phyloP scores from a whole-genome alignment of 192 early-diverging fungal genomes.

The Spizellomyces sp. region DNA sequence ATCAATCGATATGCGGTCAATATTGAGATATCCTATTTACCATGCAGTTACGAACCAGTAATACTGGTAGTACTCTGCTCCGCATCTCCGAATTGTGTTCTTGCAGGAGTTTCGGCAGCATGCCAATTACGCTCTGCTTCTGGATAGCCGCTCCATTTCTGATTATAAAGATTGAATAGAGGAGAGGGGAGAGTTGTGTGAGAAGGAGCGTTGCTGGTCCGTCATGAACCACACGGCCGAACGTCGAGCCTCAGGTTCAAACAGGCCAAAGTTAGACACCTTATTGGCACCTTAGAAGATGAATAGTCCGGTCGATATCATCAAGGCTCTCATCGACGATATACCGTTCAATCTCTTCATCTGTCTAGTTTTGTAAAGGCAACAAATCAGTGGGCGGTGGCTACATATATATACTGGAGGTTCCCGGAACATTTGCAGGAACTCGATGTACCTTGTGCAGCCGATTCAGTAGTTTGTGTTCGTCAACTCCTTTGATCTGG shows the following conservation, averaged over 20 bases:
- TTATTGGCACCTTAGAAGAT: constrained; percentile 36
- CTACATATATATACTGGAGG: neutral
- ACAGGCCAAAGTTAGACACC: constrained; percentile 16
- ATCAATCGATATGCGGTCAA: neutral
- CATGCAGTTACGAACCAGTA: constrained; percentile 19
- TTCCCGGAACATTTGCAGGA: neutral
- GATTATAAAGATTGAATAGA: too few species aligned
- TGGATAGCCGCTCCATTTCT: constrained; percentile 44
- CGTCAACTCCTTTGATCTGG: constrained; percentile 53
- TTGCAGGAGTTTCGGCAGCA: constrained; percentile 32
- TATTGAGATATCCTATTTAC: too few species aligned
- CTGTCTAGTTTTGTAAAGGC: constrained; percentile 33
- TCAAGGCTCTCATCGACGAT: constrained; percentile 43
- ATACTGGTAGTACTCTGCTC: constrained; percentile 33
- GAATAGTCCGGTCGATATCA: constrained; percentile 45
- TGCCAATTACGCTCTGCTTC: constrained; percentile 38
- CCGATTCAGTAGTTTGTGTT: constrained; percentile 43
- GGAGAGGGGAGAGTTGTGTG: too few species aligned
- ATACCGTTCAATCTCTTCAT: constrained; percentile 49
- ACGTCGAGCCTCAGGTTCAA: neutral
- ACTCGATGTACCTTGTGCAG: constrained; percentile 39
- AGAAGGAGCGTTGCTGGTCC: too few species aligned
- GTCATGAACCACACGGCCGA: neutral
- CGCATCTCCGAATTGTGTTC: constrained; percentile 30
- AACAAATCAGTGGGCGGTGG: neutral